phyloP scores from a whole-genome alignment of 2,329 filamentous ascomycete genomes.

The Fusarium pininemorale region DNA sequence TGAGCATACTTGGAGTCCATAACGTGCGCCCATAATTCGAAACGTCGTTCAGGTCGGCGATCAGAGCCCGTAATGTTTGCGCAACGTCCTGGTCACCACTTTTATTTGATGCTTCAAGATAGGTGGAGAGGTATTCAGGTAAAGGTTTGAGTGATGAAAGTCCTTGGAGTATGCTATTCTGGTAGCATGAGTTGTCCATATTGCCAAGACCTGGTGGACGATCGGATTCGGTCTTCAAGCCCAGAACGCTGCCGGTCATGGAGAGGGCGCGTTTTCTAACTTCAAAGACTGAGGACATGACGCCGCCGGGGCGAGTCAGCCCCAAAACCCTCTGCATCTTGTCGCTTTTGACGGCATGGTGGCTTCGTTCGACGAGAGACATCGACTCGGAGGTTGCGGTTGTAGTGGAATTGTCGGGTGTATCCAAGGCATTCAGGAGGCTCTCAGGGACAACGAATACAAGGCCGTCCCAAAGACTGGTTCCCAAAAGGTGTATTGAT shows the following conservation, averaged over 20 bases:
- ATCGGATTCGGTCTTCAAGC: constrained; percentile 52
- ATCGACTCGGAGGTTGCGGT: constrained; percentile 52
- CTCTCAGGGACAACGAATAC: constrained; percentile 65
- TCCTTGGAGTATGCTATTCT: constrained; percentile 92
- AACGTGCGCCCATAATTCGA: constrained; percentile 78
- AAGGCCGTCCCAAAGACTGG: constrained; percentile 68
- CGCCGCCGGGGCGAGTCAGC: constrained; percentile 61
- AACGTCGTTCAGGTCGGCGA: constrained; percentile 74
- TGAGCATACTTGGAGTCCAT: constrained; percentile 83
- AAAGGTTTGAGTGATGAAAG: constrained; percentile 80
- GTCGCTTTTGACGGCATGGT: constrained; percentile 69
- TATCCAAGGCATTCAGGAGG: constrained; percentile 66
- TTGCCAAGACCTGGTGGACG: constrained; percentile 81
- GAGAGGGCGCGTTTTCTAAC: constrained; percentile 66
- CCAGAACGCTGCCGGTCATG: constrained; percentile 57
- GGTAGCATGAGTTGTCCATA: constrained; percentile 95
- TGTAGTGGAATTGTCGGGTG: constrained; percentile 61
- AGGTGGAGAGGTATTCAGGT: constrained; percentile 68
- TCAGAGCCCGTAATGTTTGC: constrained; percentile 68
- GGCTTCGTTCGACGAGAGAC: constrained; percentile 51
- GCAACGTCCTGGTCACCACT: constrained; percentile 50
- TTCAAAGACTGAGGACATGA: constrained; percentile 66
- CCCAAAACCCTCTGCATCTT: constrained; percentile 71
- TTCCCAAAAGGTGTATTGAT: constrained; percentile 42
- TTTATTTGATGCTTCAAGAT: constrained; percentile 46